phyloP scores from a whole-genome alignment of 2,329 filamentous ascomycete genomes.

The Fusarium armeniacum region DNA sequence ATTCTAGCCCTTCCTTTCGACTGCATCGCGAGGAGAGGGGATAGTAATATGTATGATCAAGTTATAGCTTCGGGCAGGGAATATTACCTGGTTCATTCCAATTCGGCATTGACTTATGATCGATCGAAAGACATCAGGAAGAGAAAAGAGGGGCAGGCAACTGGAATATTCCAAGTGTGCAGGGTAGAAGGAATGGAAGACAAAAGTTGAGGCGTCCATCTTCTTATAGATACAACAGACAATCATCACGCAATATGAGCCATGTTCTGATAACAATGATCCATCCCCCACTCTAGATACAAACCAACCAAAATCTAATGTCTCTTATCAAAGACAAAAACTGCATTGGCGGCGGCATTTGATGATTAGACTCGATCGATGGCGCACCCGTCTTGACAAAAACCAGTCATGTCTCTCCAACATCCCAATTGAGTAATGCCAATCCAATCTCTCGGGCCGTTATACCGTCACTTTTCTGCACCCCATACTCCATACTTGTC shows the following conservation, averaged over 20 bases:
- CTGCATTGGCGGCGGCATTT: not conserved
- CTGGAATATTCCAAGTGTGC: not conserved
- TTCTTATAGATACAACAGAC: not conserved
- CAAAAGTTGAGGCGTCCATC: not conserved
- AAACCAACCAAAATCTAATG: not conserved
- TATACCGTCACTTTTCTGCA: slow-evolving; percentile 9
- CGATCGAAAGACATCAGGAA: not conserved
- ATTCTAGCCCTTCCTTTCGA: not conserved
- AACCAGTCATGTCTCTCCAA: not conserved
- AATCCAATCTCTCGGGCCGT: slow-evolving; percentile 15
- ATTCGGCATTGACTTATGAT: not conserved
- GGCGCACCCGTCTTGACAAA: not conserved
- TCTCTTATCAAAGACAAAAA: not conserved
- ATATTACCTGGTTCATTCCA: not conserved
- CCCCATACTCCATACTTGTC: slow-evolving; percentile 22
- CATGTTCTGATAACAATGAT: not conserved
- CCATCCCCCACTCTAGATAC: not conserved
- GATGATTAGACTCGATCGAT: not conserved
- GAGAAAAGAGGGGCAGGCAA: not conserved
- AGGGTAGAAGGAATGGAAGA: not conserved
- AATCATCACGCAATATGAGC: not conserved
- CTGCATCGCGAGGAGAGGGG: not conserved
- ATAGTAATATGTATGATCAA: not conserved
- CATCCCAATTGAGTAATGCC: not conserved
- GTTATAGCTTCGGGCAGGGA: not conserved